A percentile compares a stretch with the other conserved stretches of the same genome.
These are phyloP conservation scores for Handroanthus guayacan DNA, from an alignment of 257 asterid genomes.

Conservation along the genomic window DNA sequence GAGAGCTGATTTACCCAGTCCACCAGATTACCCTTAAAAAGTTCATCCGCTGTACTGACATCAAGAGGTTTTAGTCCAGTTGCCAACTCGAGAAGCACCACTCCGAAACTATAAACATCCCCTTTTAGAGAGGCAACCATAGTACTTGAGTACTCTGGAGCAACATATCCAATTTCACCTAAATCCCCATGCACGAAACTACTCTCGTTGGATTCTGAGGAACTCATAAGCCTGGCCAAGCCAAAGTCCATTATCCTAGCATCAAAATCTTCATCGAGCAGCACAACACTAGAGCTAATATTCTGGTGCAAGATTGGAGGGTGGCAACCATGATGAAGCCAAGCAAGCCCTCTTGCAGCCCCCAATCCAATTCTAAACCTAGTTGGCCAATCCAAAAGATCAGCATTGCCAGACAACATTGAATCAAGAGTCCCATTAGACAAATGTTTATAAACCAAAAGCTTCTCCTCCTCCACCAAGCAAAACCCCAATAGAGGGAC, in stretches of 20 bases:
- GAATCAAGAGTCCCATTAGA: constrained; percentile 63
- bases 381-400: constrained; percentile 56
- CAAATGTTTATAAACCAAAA: constrained; percentile 66
- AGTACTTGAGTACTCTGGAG: constrained; percentile 82
- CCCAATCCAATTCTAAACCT: constrained; percentile 62
- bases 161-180: constrained; percentile 82
- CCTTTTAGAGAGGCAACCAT: constrained; percentile 79
- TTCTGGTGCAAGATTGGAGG: constrained; percentile 69
- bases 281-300: constrained; percentile 60
- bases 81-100: constrained; percentile 74
- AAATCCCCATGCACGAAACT: constrained; percentile 63
- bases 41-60: constrained; percentile 46
- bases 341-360: constrained; percentile 73
- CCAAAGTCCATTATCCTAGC: constrained; percentile 74
- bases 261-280: constrained; percentile 70
- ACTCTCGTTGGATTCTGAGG: constrained; percentile 64
- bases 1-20: constrained; percentile 65
- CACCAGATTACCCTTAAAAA: constrained; percentile 64
- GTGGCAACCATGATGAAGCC: constrained; percentile 82
- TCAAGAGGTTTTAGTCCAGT: constrained; percentile 69
- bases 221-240: constrained; percentile 62
- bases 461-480: constrained; percentile 71
- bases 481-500: constrained; percentile 72
- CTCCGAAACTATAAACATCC: constrained; percentile 81
- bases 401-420: constrained; percentile 38